Base-by-base conservation (phyloP, 306 rosid genomes). In the Casuarina cunninghamiana region DNA sequence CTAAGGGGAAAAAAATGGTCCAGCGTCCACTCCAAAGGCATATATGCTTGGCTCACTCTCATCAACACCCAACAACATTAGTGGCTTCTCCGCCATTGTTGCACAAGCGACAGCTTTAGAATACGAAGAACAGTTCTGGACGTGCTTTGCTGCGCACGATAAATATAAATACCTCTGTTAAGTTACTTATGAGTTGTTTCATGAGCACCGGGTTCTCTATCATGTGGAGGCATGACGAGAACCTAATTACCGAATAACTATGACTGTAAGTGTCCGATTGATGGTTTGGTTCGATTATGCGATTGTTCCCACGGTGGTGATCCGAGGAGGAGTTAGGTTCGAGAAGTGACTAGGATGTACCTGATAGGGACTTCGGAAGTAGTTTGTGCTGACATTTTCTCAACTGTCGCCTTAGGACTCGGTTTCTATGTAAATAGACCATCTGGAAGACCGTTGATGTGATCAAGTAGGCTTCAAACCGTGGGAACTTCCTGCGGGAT, bases 11-110 rank as follows among this genome's bases (percentile, higher is more conserved):
- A 79, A 67, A 79, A 82, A 73, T 77, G 80, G 62, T 85, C 78
- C 0, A 83, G 73, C 2, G 85, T 78, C 89, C 89, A 80, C 62
- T 83, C 50, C 75, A 86, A 61, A 11, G 89, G 89, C 86, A 53
- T 78, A 72, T 46, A 80, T 80, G 74, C 89, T 79, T 49, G 73
- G 86, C 16, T 77, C 81, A 51, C 83, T 80, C 49, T 86, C 86
- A 32, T 83, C 83, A 32, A 85, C 41, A 1, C 78, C 86, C 3
- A 80, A 46, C 53, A 86, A 76, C 75, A 83, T 80, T 69, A 86
- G 73, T 69, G 78, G 76, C 73, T 77, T 77, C 6, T 63, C 46
- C 39, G 72, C 85, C 89, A 83, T 86, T 77, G 62, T 57, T 78
- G 38, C 74, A 51, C 75, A 37, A 48, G 63, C 63, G 44, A 7